Evolutionary conservation across 2,329 filamentous ascomycete genomes (phyloP), one percentile per base, ranked within the genome.

Genomic region (Alternaria angustiovoidea): DNA sequence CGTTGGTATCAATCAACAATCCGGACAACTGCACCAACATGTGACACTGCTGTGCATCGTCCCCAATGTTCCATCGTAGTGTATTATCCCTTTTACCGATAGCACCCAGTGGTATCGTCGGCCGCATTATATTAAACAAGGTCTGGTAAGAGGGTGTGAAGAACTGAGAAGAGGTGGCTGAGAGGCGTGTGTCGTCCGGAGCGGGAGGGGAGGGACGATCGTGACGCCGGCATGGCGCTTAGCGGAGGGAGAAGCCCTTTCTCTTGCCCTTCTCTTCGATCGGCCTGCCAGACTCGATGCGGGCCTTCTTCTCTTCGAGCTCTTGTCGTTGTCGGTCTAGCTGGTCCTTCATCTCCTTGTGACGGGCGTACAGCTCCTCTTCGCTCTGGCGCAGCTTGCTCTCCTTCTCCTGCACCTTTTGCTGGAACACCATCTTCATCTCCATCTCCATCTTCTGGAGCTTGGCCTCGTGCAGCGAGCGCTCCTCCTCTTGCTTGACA

Each of bases 401-500:
- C 84, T 99, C 95, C 87, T 99, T 99, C 83, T 99, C 95, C 69
- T 93, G 89, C 32, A 99, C 95, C 91, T 99, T 99, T 81, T 99
- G 95, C 82, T 98, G 95, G 93, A 99, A 99, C 72, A 99, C 95
- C 92, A 97, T 97, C 92, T 99, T 99, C 95, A 99, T 99, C 83
- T 99, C 95, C 77, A 93, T 89, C 83, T 99, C 95, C 95, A 99
- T 99, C 92, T 99, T 99, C 81, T 94, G 93, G 73, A 99, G 92
- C 87, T 99, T 99, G 87, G 97, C 94, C 84, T 99, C 95, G 87
- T 99, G 95, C 72, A 99, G 87, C 67, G 92, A 90, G 75, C 95
- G 93, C 86, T 99, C 95, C 84, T 99, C 95, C 81, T 99, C 95
- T 84, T 99, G 95, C 90, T 99, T 99, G 83, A 98, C 95, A 47